Evolutionary conservation across 192 early-diverging fungal species (phyloP).

Genomic region (Mortierella hygrophila): DNA sequence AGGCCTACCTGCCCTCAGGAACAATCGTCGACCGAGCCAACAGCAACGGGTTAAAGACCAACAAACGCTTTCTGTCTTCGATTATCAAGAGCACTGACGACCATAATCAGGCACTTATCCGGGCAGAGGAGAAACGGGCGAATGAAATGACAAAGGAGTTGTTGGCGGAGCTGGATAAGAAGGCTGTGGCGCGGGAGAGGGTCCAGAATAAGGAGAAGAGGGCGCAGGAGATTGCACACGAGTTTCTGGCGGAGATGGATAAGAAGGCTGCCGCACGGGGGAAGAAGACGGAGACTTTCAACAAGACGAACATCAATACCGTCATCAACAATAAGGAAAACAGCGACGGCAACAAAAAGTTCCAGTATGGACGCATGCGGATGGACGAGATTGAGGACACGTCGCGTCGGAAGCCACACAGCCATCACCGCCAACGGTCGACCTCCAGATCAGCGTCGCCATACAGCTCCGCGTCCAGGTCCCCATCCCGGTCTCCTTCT

Average conservation of each 20-base stretch:
- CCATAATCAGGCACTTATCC: conserved; percentile 67
- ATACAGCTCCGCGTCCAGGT: not conserved
- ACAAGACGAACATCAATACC: not conserved
- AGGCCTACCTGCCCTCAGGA: conserved; percentile 16
- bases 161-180: conserved; percentile 41
- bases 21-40: conserved; percentile 42
- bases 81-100: conserved; percentile 67
- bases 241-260: not conserved
- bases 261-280: not conserved
- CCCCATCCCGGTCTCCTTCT: not conserved
- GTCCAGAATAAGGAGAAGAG: conserved; percentile 5
- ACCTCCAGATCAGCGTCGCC: not conserved
- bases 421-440: not conserved
- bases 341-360: not conserved
- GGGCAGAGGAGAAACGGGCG: conserved; percentile 60
- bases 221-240: conserved; percentile 9
- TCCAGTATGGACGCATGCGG: conserved; percentile 8
- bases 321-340: not conserved
- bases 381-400: conserved; percentile 22
- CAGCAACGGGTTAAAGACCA: conserved; percentile 62
- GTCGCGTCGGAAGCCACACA: not conserved
- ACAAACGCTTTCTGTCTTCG: conserved; percentile 69
- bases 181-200: not conserved
- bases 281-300: not conserved
- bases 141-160: conserved; percentile 40